Base-by-base conservation (phyloP, 768 basidiomycete genomes). In the Hypholoma sublateritium region DNA sequence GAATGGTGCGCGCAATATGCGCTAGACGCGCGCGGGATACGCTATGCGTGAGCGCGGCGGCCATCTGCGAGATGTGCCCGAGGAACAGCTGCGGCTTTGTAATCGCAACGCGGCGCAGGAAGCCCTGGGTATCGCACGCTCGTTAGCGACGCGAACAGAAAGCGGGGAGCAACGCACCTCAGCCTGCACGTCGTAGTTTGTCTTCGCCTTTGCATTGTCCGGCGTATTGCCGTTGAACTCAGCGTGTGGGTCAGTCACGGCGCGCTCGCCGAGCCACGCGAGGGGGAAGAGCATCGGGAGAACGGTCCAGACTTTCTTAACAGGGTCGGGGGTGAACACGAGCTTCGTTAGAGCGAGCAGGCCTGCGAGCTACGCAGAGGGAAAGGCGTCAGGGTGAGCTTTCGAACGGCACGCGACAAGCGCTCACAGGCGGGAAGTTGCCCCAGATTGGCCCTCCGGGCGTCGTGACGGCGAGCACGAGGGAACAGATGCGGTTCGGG, bases 1-100 rank as follows among this genome's bases (percentile, higher is more conserved):
- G 86, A 19, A 92, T 80, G 3, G 74, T 72, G 0, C 69, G 65
- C 0, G 84, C 81, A 44, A 90, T 80, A 35, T 57, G 65, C 12
- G 70, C 69, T 17, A 88, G 75, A 4, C 80, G 77, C 0, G 75
- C 74, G 0, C 79, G 69, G 4, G 72, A 64, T 61, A 91, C 84
- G 51, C 78, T 65, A 65, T 93, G 90, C 0, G 85, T 87, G 1
- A 89, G 59, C 0, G 65, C 85, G 1, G 91, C 89, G 13, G 73
- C 76, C 82, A 89, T 85, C 68, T 94, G 93, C 11, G 87, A 90
- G 14, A 93, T 55, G 24, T 81, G 71, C 0, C 91, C 91, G 16
- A 81, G 57, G 50, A 86, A 67, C 2, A 72, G 74, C 61, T 91
- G 92, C 2, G 81, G 82, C 34, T 77, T 79, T 1, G 87, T 85